Evolutionary conservation across 352 stramenopile species (phyloP).

Genomic region (Pythium scleroteichum): DNA sequence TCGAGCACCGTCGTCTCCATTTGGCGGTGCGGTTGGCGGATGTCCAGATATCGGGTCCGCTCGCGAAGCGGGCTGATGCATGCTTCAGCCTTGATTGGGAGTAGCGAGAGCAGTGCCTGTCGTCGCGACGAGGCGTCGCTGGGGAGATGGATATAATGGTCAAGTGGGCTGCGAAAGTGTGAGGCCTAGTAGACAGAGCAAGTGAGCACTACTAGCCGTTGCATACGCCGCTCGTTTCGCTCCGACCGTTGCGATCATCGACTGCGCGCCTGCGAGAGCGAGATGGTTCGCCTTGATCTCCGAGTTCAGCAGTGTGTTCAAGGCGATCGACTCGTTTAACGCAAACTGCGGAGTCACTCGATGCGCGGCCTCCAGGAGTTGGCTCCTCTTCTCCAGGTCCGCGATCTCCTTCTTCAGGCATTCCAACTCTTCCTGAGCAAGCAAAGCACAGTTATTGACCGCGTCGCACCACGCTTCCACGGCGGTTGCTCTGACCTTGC

Average conservation of each 20-base stretch:
- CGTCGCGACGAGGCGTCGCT: not conserved
- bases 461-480: no score
- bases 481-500: constrained; percentile 1
- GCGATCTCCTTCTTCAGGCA: constrained; percentile 2
- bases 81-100: not conserved
- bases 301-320: not conserved
- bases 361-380: not conserved
- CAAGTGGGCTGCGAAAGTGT: not conserved
- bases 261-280: constrained; percentile 9
- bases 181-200: no score
- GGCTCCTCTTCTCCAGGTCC: constrained; percentile 2
- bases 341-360: not conserved
- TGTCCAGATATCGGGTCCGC: constrained; percentile 9
- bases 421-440: constrained; percentile 10
- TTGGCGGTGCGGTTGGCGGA: not conserved
- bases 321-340: constrained; percentile 1
- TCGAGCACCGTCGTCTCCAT: constrained; percentile 1
- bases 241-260: constrained; percentile 12
- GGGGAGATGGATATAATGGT: constrained; percentile 13
- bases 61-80: constrained; percentile 6
- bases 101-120: not conserved
- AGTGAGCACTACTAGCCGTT: no score
- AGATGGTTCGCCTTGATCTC: constrained; percentile 7
- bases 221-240: no score
- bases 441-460: not conserved